A percentile compares a stretch with the other conserved stretches of the same genome.
Conservation (phyloP, 2,329 filamentous ascomycete genomes). For the Exophiala sp. region DNA sequence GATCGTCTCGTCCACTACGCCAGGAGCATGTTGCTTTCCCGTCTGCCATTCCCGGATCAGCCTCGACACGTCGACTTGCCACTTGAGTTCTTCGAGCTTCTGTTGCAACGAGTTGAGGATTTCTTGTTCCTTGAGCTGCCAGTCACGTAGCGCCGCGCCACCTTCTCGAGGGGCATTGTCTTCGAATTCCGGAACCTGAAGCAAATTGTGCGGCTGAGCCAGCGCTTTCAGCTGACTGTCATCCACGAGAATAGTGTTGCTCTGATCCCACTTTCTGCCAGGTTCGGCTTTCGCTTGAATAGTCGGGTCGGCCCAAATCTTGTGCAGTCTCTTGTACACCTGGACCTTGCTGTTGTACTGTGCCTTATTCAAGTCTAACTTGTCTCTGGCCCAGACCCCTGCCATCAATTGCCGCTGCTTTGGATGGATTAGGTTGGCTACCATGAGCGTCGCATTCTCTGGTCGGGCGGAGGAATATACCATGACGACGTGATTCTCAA, state of each 20-base stretch:
- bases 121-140: constrained; percentile 37
- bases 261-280: constrained; percentile 60
- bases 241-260: constrained; percentile 84
- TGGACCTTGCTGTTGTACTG: constrained; percentile 70
- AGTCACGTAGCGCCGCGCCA: constrained; percentile 35
- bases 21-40: constrained; percentile 17
- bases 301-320: constrained; percentile 57
- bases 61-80: constrained; percentile 45
- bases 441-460: constrained; percentile 64
- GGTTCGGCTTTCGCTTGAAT: constrained; percentile 42
- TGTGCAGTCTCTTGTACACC: constrained; percentile 79
- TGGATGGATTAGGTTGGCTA: constrained; percentile 55
- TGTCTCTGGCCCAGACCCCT: constrained; percentile 71
- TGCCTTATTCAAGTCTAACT: constrained; percentile 56
- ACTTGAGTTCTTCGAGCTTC: constrained; percentile 49
- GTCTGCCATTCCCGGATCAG: constrained; percentile 36
- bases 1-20: constrained; percentile 21
- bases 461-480: constrained; percentile 85
- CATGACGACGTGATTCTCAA: constrained; percentile 70
- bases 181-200: constrained; percentile 72
- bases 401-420: constrained; percentile 53
- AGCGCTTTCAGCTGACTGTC: constrained; percentile 75
- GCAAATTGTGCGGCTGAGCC: constrained; percentile 75
- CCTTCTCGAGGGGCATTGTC: constrained; percentile 23
- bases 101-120: constrained; percentile 47